These are phyloP conservation scores for Lachancea lanzarotensis DNA, from an alignment of 805 yeast species.

Conservation along the genomic window DNA sequence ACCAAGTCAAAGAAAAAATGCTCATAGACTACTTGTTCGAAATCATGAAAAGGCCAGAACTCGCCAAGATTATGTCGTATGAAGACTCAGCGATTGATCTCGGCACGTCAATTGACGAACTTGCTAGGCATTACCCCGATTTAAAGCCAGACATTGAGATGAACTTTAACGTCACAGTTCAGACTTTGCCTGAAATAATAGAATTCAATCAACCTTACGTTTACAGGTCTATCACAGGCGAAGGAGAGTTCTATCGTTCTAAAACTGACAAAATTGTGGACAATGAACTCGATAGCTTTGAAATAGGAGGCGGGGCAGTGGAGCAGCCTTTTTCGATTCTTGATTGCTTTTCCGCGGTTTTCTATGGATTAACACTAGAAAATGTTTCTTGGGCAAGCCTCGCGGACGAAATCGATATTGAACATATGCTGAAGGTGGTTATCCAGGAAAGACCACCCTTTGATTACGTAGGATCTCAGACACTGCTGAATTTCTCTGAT, in stretches of 20 bases:
- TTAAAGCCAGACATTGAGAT: constrained; percentile 53
- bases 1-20: constrained; percentile 41
- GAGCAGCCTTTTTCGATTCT: constrained; percentile 40
- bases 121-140: constrained; percentile 76
- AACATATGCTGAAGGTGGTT: constrained; percentile 44
- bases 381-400: constrained; percentile 40
- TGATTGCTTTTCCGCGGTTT: constrained; percentile 45
- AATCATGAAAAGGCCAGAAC: constrained; percentile 42
- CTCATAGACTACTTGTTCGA: constrained; percentile 42
- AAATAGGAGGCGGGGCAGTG: constrained; percentile 48
- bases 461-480: constrained; percentile 52
- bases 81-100: constrained; percentile 49
- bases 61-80: constrained; percentile 48
- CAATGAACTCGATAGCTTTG: constrained; percentile 36
- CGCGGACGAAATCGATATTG: constrained; percentile 34
- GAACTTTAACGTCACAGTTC: constrained; percentile 42
- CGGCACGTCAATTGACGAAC: constrained; percentile 69
- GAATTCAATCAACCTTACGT: constrained; percentile 38
- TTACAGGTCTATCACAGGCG: constrained; percentile 33
- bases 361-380: constrained; percentile 46
- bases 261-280: constrained; percentile 38
- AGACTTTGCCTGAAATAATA: constrained; percentile 38
- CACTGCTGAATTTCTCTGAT: constrained; percentile 46
- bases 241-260: constrained; percentile 38
- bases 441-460: constrained; percentile 50